Evolutionary conservation across 2,329 filamentous ascomycete genomes (phyloP).

Genomic region (Fusarium bactridioides): DNA sequence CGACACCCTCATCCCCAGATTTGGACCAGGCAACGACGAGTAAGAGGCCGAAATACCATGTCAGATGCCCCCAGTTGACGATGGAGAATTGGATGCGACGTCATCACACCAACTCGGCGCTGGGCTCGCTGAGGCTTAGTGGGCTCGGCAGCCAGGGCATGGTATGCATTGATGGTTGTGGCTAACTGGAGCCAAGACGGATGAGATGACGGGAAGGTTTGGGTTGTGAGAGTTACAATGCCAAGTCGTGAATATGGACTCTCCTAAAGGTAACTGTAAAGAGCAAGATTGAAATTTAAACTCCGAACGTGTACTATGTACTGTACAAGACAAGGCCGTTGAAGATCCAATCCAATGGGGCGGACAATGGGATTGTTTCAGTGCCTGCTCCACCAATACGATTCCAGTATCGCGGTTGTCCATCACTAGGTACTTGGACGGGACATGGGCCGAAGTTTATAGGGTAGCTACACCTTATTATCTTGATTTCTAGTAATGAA

Average conservation of each 20-base stretch:
- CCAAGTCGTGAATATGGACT: neutral
- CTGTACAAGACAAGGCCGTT: neutral
- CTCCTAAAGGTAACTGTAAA: neutral
- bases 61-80: slow-evolving; percentile 18
- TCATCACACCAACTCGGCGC: slow-evolving; percentile 26
- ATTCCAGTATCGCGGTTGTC: neutral
- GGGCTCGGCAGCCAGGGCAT: neutral
- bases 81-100: slow-evolving; percentile 20
- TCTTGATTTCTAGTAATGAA: neutral
- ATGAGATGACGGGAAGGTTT: neutral
- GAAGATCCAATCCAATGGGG: neutral
- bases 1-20: slow-evolving; percentile 5
- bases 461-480: neutral
- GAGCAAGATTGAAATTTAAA: neutral
- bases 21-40: slow-evolving; percentile 15
- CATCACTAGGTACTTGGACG: neutral
- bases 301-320: neutral
- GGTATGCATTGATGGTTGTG: neutral
- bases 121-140: slow-evolving; percentile 25
- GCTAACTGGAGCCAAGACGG: slow-evolving; percentile 3
- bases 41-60: slow-evolving; percentile 15
- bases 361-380: neutral
- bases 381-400: neutral
- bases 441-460: neutral
- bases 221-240: neutral